These are phyloP conservation scores for Pseudocercospora macadamiae DNA, from an alignment of 2,329 filamentous ascomycete genomes.

Conservation along the genomic window DNA sequence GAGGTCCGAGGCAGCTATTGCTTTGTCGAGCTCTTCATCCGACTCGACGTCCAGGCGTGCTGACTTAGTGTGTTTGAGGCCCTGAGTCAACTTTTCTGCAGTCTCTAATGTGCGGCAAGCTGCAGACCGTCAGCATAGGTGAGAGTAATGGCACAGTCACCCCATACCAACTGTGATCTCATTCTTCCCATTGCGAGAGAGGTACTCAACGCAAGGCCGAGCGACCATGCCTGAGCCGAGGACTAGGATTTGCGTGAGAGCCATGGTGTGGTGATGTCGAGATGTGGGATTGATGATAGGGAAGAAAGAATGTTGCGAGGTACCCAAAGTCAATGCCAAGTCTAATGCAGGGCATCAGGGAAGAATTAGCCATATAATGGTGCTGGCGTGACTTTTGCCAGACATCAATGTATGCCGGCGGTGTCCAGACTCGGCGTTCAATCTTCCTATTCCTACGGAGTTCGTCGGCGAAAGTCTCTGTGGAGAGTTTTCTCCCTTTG, in stretches of 20 bases:
- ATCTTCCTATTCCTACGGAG: neutral
- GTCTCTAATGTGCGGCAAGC: neutral
- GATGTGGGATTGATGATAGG: neutral
- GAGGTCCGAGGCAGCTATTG: neutral
- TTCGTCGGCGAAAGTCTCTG: neutral
- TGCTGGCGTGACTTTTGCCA: neutral
- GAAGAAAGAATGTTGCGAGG: neutral
- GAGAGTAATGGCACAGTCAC: neutral
- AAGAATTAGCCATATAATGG: neutral
- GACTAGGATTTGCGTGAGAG: neutral
- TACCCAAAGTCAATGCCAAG: neutral
- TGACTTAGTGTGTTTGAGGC: neutral
- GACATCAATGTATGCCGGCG: neutral
- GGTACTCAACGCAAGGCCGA: neutral
- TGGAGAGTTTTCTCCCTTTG: neutral
- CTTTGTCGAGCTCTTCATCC: neutral
- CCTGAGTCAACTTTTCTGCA: neutral
- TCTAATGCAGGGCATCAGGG: neutral
- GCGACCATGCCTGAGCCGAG: neutral
- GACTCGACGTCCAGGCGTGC: neutral
- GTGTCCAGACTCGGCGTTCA: neutral
- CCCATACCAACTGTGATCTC: neutral
- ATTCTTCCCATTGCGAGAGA: neutral
- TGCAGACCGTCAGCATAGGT: neutral
- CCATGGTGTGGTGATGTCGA: neutral